A percentile compares a stretch with the other conserved stretches of the same genome.
These are phyloP conservation scores for Phlyctochytrium planicorne DNA, from an alignment of 192 early-diverging fungal genomes.

Conservation along the genomic window DNA sequence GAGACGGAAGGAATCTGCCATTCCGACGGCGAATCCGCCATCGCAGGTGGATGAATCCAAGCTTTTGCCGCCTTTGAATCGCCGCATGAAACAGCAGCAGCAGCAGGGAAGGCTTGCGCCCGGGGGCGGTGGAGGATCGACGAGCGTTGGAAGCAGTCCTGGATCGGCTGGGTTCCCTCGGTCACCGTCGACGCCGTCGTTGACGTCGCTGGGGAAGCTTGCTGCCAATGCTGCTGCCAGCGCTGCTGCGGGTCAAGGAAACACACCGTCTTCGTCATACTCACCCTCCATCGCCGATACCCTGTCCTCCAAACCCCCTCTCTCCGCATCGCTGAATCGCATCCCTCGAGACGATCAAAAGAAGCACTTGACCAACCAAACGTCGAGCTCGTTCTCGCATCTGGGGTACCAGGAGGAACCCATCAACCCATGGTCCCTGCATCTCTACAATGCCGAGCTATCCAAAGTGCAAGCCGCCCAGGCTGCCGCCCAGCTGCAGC, in stretches of 20 bases:
- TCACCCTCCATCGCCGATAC: not conserved
- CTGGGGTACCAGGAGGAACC: not conserved
- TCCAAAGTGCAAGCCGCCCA: slow-evolving; percentile 26
- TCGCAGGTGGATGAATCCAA: not conserved
- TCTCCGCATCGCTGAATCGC: not conserved
- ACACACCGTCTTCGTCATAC: not conserved
- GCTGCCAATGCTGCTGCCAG: not conserved
- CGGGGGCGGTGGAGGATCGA: not conserved
- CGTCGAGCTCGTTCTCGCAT: not conserved
- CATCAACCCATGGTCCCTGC: slow-evolving; percentile 53
- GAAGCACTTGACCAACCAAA: no score
- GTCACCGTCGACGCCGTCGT: no score
- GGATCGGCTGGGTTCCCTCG: no score
- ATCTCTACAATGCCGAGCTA: slow-evolving; percentile 41
- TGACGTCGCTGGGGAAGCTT: not conserved
- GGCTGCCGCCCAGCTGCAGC: slow-evolving; percentile 11
- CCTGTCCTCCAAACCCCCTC: not conserved
- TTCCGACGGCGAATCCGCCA: not conserved
- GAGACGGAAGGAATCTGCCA: not conserved
- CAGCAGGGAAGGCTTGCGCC: not conserved
- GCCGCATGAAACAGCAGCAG: not conserved
- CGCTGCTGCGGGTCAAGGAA: not conserved
- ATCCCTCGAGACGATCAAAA: no score
- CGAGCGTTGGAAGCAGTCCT: no score
- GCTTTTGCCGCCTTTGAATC: slow-evolving; percentile 5